These are phyloP conservation scores for Austroboletus rostrupii DNA, from an alignment of 1,284 basidiomycete genomes.

Conservation along the genomic window DNA sequence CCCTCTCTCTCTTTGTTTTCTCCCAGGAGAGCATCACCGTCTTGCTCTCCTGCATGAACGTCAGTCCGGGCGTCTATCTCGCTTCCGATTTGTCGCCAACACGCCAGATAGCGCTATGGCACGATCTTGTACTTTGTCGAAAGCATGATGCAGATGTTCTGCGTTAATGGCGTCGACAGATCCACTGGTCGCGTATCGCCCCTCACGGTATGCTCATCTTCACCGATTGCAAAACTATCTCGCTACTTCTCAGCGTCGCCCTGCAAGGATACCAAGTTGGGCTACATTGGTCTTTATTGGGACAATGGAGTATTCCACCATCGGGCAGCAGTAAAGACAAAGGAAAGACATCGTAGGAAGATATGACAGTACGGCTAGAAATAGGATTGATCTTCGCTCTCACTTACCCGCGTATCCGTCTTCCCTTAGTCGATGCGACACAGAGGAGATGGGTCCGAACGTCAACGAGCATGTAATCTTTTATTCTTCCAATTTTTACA, in stretches of 20 bases:
- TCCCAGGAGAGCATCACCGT: too few species aligned
- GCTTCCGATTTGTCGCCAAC: conserved; percentile 15
- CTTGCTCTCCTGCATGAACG: conserved; percentile 46
- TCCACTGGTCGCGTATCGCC: conserved; percentile 77
- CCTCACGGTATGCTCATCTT: conserved; percentile 84
- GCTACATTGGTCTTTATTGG: conserved; percentile 68
- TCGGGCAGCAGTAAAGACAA: conserved; percentile 15
- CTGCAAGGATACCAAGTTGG: conserved; percentile 34
- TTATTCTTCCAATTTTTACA: too few species aligned
- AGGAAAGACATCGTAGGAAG: conserved; percentile 15
- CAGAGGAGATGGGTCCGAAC: too few species aligned
- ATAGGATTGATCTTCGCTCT: too few species aligned
- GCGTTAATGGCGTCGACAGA: conserved; percentile 87
- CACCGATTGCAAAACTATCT: conserved; percentile 85
- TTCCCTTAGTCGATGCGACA: too few species aligned
- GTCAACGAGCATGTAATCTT: too few species aligned
- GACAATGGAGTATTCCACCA: conserved; percentile 72
- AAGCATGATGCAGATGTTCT: conserved; percentile 87
- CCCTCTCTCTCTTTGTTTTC: too few species aligned
- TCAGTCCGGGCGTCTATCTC: conserved; percentile 35
- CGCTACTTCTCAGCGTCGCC: conserved; percentile 76
- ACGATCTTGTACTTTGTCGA: conserved; percentile 65
- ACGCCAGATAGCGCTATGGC: conserved; percentile 15
- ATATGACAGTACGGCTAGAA: too few species aligned
- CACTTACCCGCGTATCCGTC: too few species aligned